Evolutionary conservation across 352 stramenopile species (phyloP), one percentile per base, ranked within the genome.

Genomic region (Globisporangium sylvaticum): DNA sequence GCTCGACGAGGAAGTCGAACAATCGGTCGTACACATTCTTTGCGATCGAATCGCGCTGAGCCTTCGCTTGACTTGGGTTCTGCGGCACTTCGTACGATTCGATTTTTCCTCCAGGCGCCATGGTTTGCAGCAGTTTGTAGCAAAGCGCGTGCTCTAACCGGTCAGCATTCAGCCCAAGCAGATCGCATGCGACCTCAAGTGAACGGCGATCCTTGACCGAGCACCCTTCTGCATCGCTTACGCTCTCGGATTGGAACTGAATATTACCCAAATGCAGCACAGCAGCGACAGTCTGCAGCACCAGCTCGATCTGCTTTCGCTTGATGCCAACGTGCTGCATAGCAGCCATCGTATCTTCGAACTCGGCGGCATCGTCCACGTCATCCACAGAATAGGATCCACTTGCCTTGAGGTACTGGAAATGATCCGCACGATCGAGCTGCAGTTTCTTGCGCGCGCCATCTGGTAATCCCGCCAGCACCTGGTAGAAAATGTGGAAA

Each of bases 1-100:
- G 84, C 59, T 96, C 90, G 27, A 99, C 96, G 39, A 99, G 82
- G 79, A 98, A 99, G 58, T 98, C 80, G 77, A 99, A 99, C 14
- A 99, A 69, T 42, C 89, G 90, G 25, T 96, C 96, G 74, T 99
- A 99, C 12, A 98, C 81, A 50, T 96, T 84, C 83, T 99, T 99
- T 7, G 96, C 96, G 44, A 99, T 93, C 3, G 96, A 97, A 75
- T 99, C 96, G 6, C 97, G 85, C 67, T 96, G 96, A 58, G 97
- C 91, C 7, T 78, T 74, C 0, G 97, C 97, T 71, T 98, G 94
- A 39, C 72, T 92, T 9, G 75, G 70, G 67, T 95, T 95, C 66
- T 95, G 88, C 15, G 88, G 88, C 60, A 95, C 88, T 69, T 95
- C 83, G 64, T 94, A 96, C 61, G 81, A 91, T 64, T 96, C 88